Percentiles rank a stretch among this genome's conserved stretches.
Evolutionary conservation across 805 yeast species (phyloP).

Genomic region (Cyberlindnera xishuangbannaensis): DNA sequence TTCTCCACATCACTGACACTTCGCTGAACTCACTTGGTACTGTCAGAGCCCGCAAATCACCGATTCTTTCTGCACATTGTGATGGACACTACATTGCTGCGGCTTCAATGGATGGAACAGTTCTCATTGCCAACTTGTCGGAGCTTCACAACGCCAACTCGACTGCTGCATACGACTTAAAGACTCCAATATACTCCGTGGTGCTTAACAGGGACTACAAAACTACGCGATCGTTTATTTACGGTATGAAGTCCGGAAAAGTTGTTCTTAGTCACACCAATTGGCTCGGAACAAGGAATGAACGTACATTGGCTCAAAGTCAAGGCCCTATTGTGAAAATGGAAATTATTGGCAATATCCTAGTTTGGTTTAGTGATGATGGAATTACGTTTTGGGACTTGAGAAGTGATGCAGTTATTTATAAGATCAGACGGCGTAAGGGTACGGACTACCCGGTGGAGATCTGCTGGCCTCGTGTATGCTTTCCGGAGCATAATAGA

Average conservation of each 20-base stretch:
- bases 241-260: constrained; percentile 89
- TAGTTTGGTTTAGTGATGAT: constrained; percentile 78
- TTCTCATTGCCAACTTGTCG: constrained; percentile 66
- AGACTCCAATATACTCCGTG: constrained; percentile 84
- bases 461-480: constrained; percentile 75
- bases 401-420: constrained; percentile 41
- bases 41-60: constrained; percentile 78
- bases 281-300: constrained; percentile 84
- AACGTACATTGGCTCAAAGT: constrained; percentile 46
- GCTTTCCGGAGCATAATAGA: constrained; percentile 57
- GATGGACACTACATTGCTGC: constrained; percentile 77
- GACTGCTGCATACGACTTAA: constrained; percentile 62
- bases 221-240: constrained; percentile 58
- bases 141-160: constrained; percentile 15
- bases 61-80: constrained; percentile 58
- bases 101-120: constrained; percentile 92
- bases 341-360: constrained; percentile 53
- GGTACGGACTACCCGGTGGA: constrained; percentile 57
- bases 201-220: constrained; percentile 68
- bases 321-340: constrained; percentile 70
- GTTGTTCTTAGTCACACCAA: constrained; percentile 67
- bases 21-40: constrained; percentile 61
- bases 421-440: constrained; percentile 50
- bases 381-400: constrained; percentile 71
- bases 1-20: constrained; percentile 60